Base-by-base conservation (phyloP, 192 early-diverging fungal species). In the Borealophlyctis nickersoniae region DNA sequence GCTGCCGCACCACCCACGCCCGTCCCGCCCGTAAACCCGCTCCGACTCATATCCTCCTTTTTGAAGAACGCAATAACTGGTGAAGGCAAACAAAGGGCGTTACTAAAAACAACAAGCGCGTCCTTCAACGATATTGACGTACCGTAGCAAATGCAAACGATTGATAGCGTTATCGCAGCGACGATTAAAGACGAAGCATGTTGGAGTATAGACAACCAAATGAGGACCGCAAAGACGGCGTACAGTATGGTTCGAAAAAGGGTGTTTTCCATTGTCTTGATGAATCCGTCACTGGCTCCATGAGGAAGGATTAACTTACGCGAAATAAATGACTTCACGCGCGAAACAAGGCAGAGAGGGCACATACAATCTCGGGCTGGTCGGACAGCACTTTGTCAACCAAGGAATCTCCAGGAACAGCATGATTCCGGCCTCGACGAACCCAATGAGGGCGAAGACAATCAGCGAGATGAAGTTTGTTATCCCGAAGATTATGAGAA, bases 151-250 rank as follows among this genome's bases (percentile, higher is more conserved):
- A 65, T 53, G 22, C 48, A 26, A 16, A 70, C 69, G 32, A 64
- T 16, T n/a, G 65, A 65, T 24, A 72, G 55, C 14, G 58, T 61
- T 13, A 79, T 62, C 11, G 77, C 77, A 5, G 65, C 58, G 35
- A 74, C 48, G 29, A 80, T 0, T 14, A 80, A 60, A 30, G 62
- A 64, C 0, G 67, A 61, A 0, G 72, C 61, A 1, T 9, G 31
- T 55, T 58, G 51, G 9, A 77, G 36, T n/a, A 80, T 58, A 3
- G 69, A 72, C 5, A 80, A 54, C 78, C 78, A 80, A 35, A 77
- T 73, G 29, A 74, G 31, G 16, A 65, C 69, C 3, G 73, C 66
- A 35, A 80, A 77, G 33, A 70, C 71, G 4, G 66, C 66, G 34
- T 76, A 76, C 5, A 76, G 67, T 13, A 60, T 61, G 0, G 74